Conservation (phyloP, 805 yeast genomes). For the Deakozyma indianensis region DNA sequence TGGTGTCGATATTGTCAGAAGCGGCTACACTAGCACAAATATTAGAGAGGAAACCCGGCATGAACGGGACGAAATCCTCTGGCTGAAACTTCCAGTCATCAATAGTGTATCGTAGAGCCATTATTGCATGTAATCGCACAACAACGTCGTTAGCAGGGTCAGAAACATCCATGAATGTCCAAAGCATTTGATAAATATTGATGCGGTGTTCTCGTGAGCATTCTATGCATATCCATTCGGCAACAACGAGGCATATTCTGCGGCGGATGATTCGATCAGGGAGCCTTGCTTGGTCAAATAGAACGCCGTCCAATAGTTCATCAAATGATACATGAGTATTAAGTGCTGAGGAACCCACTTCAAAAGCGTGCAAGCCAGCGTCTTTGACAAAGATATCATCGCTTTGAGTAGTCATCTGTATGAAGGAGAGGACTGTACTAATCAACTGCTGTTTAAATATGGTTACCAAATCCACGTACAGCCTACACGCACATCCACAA, state of each 20-base stretch:
- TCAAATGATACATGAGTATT: conserved; percentile 57
- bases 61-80: conserved; percentile 48
- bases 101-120: conserved; percentile 50
- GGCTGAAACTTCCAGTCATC: conserved; percentile 83
- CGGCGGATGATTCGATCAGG: conserved; percentile 50
- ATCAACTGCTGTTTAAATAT: conserved; percentile 43
- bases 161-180: conserved; percentile 31
- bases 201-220: conserved; percentile 45
- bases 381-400: conserved; percentile 57
- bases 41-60: conserved; percentile 36
- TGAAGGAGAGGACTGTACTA: conserved; percentile 43
- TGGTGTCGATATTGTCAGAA: conserved; percentile 56
- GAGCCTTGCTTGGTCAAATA: conserved; percentile 50
- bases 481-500: conserved; percentile 75
- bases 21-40: conserved; percentile 34
- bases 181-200: conserved; percentile 43
- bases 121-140: conserved; percentile 63
- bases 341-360: conserved; percentile 55
- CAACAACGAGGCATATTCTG: conserved; percentile 59
- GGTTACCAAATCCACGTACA: conserved; percentile 59
- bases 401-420: conserved; percentile 27
- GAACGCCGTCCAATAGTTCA: conserved; percentile 38
- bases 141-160: conserved; percentile 53
- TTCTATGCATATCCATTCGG: conserved; percentile 67
- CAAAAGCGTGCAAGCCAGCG: conserved; percentile 70